Conservation (phyloP, 495 filamentous ascomycete species). For the Neurospora sp. region DNA sequence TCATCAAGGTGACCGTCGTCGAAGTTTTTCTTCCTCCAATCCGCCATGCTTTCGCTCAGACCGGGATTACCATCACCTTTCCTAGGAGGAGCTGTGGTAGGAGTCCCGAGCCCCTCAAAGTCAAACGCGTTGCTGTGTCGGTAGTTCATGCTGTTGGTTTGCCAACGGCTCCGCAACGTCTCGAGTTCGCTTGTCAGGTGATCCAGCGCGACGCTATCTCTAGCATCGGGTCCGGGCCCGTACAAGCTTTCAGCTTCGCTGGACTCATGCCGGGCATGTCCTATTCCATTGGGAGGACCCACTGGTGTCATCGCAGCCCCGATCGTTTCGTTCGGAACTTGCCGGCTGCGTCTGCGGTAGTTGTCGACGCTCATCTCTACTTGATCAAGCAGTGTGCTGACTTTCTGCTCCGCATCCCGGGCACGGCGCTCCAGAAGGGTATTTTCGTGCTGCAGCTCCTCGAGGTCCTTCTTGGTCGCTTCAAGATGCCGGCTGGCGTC, state of each 20-base stretch:
- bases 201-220: constrained; percentile 81
- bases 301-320: neutral
- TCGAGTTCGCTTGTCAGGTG: constrained; percentile 88
- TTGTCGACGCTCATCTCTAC: constrained; percentile 89
- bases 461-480: constrained; percentile 56
- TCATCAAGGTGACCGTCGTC: constrained; percentile 34
- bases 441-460: constrained; percentile 76
- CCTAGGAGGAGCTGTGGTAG: neutral
- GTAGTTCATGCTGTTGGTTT: constrained; percentile 89
- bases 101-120: constrained; percentile 49
- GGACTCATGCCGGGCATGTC: constrained; percentile 48
- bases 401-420: constrained; percentile 83
- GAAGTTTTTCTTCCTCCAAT: constrained; percentile 58
- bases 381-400: constrained; percentile 85
- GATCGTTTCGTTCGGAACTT: constrained; percentile 20
- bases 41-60: constrained; percentile 59
- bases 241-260: constrained; percentile 46
- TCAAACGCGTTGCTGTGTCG: constrained; percentile 79
- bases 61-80: constrained; percentile 40
- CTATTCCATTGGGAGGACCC: constrained; percentile 11
- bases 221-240: constrained; percentile 31
- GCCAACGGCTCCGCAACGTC: constrained; percentile 80
- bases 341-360: constrained; percentile 62
- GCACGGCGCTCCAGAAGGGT: constrained; percentile 66
- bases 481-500: constrained; percentile 49